phyloP scores from a whole-genome alignment of 2,329 filamentous ascomycete genomes.

The Aspergillus glaucus region DNA sequence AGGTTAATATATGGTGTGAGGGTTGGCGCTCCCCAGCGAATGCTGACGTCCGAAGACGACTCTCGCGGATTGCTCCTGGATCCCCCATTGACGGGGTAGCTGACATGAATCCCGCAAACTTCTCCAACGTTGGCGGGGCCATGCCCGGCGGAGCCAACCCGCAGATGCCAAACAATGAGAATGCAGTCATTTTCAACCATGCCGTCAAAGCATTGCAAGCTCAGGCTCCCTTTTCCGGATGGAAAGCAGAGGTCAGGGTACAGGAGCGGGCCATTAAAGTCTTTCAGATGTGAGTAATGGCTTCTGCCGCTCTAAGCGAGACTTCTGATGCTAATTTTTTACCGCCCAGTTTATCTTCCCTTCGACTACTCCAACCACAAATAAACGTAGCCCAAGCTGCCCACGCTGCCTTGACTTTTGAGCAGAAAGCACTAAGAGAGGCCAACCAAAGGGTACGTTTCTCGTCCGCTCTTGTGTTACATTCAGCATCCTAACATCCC shows the following conservation, averaged over 20 bases:
- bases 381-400: constrained; percentile 33
- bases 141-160: constrained; percentile 30
- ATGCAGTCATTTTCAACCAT: constrained; percentile 31
- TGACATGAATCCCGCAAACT: constrained; percentile 39
- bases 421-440: constrained; percentile 40
- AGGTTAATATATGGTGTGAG: constrained; percentile 1
- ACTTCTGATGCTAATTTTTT: constrained; percentile 1
- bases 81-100: constrained; percentile 33
- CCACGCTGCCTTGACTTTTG: constrained; percentile 38
- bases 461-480: constrained; percentile 1
- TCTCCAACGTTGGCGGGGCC: constrained; percentile 30
- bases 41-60: constrained; percentile 26
- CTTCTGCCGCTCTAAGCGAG: background rate
- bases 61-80: constrained; percentile 28
- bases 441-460: constrained; percentile 27
- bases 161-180: constrained; percentile 30
- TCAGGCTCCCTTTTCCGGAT: constrained; percentile 40
- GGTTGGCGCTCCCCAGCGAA: constrained; percentile 23
- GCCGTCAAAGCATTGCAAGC: constrained; percentile 34
- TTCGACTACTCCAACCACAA: constrained; percentile 40
- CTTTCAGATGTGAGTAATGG: constrained; percentile 36
- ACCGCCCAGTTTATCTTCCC: constrained; percentile 21
- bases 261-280: constrained; percentile 38
- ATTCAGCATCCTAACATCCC: background rate
- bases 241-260: constrained; percentile 37